Base-by-base conservation (phyloP, 768 basidiomycete species). In the Boletus rubropictus region DNA sequence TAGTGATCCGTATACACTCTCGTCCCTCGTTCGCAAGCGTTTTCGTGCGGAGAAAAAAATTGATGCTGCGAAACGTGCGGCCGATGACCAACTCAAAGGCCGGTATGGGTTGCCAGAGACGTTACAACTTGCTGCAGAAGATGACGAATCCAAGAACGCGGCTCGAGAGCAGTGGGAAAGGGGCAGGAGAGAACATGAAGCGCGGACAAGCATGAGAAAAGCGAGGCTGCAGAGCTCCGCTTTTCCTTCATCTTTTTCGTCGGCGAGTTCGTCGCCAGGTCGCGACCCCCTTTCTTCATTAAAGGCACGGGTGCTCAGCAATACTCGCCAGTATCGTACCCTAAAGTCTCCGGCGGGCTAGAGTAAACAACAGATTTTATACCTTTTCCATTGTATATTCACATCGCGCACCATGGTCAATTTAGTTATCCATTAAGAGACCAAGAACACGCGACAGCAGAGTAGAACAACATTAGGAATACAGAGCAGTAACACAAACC, bases 1-100 rank as follows among this genome's bases (percentile, higher is more conserved):
- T 55, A 66, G 80, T 2, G 96, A 99, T 68, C 96, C 96, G 0
- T 98, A 95, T 58, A 51, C 77, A 1, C 78, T 91, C 15, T 94
- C 91, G 2, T 62, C 70, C 12, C 81, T 81, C 55, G 75, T 84
- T 2, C 80, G 96, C 34, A 85, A 85, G 57, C 78, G 79, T 17
- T 96, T 98, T 62, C 81, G 96, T 4, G 80, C 82, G 50, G 86
- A 87, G 51, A 99, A 97, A 72, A 89, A 85, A 68, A 65, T 86
- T 0, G 82, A 88, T 39, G 72, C 81, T 57, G 78, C 74, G 46
- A 85, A 85, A 54, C 74, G 79, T 53, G 73, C 72, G 18, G 76
- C 74, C 11, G 94, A 97, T 56, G 83, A 89, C 39, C 68, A 64
- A 8, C 68, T 97, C 41, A 85, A 82, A 60, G 79, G 72, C 22